A percentile compares a stretch with the other conserved stretches of the same genome.
phyloP scores from a whole-genome alignment of 371 early-diverging fungal genomes.

The Actinomortierella ambigua region DNA sequence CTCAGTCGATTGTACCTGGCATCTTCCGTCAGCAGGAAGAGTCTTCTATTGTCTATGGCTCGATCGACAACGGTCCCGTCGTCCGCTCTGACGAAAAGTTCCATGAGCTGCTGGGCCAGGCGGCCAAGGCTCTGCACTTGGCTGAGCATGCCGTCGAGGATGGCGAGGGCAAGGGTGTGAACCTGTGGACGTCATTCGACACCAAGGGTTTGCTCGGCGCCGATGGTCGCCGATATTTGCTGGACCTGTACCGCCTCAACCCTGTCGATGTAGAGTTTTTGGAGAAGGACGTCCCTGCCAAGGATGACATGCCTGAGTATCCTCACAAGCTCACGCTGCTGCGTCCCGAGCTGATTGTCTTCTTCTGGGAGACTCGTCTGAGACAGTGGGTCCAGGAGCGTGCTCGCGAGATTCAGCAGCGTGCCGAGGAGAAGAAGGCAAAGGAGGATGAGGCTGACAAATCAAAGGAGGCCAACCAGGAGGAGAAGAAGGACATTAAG shows the following conservation, averaged over 20 bases:
- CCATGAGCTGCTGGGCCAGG: constrained; percentile 71
- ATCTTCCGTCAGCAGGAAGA: constrained; percentile 81
- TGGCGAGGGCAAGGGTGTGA: constrained; percentile 62
- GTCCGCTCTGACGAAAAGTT: constrained; percentile 75
- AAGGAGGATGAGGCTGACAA: constrained; percentile 21
- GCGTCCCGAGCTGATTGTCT: constrained; percentile 86
- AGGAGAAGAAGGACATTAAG: constrained; percentile 10
- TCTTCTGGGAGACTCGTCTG: constrained; percentile 84
- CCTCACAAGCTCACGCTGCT: constrained; percentile 89
- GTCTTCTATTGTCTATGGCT: constrained; percentile 86
- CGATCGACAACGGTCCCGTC: constrained; percentile 81
- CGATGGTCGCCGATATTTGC: constrained; percentile 89
- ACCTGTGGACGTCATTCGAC: constrained; percentile 83
- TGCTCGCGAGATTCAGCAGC: constrained; percentile 59
- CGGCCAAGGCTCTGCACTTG: constrained; percentile 84
- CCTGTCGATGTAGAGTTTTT: constrained; percentile 92
- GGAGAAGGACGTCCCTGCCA: constrained; percentile 68
- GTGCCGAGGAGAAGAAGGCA: constrained; percentile 51
- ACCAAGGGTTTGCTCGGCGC: constrained; percentile 92
- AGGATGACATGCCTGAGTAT: constrained; percentile 66
- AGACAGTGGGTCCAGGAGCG: constrained; percentile 67
- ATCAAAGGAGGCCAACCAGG: constrained; percentile 6
- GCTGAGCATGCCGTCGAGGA: constrained; percentile 77
- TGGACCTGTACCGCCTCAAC: constrained; percentile 90
- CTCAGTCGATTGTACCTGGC: constrained; percentile 90